Evolutionary conservation across 176 grass and related monocot species (phyloP), one percentile per base, ranked within the genome.

Genomic region (Phoenix dactylifera): DNA sequence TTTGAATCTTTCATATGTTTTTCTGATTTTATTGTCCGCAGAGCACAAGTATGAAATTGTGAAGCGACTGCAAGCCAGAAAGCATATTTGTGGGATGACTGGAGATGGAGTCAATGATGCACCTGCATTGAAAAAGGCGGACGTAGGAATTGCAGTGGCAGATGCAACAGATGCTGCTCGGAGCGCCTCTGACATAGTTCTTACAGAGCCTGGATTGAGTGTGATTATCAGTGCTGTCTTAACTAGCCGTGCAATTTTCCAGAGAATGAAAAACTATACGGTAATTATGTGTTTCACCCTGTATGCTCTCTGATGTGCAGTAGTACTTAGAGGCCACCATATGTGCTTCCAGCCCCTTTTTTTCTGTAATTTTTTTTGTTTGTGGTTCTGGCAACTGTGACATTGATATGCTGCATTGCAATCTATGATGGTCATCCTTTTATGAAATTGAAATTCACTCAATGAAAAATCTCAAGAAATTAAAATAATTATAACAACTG

Each of bases 11-110:
- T 51, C 75, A 18, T 49, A 6, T 50, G 61, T 73, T 62, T 30
- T 79, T 54, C 54, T 72, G 66, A 67, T 63, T 79, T 22, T 0
- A 6, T 14, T 44, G 55, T 69, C 71, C 5, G 1, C 67, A 85
- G 76, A 85, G 67, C 82, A 85, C 76, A 85, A 85, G 70, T 85
- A 85, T 57, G 82, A 76, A 70, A 85, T 85, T 58, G 82, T 85
- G 20, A 72, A 71, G 22, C 79, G 82, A 53, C 67, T 85, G 23
- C 82, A 85, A 79, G 76, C 64, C 26, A 84, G 81, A 70, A 79
- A 84, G 60, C 81, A 84, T 70, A 79, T 84, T 70, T 84, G 81
- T 61, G 81, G 81, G 25, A 84, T 84, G 81, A 84, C 81, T 57
- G 81, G 81, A 57, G 81, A 84, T 75, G 81, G 81, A 60, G 81